A percentile compares a stretch with the other conserved stretches of the same genome.
These are phyloP conservation scores for Boletales sp. DNA, from an alignment of 768 basidiomycete genomes.

Conservation along the genomic window DNA sequence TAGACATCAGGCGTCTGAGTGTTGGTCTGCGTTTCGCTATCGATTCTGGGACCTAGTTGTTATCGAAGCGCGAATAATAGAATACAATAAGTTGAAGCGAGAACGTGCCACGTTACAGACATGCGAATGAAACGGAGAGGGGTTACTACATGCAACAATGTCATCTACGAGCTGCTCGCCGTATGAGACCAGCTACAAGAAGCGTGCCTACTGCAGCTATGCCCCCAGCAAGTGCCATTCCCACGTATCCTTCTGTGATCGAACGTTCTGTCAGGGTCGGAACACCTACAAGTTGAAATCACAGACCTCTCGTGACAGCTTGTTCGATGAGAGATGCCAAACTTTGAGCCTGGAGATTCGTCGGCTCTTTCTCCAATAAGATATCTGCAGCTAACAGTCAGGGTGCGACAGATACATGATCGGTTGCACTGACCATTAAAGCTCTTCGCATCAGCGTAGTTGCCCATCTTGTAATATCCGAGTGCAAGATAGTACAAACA, in stretches of 20 bases:
- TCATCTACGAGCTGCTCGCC: conserved; percentile 66
- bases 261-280: background rate
- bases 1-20: background rate
- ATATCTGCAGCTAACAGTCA: conserved; percentile 48
- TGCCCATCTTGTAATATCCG: conserved; percentile 95
- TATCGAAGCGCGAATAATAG: conserved; percentile 6
- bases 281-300: background rate
- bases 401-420: background rate
- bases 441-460: conserved; percentile 86
- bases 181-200: conserved; percentile 71
- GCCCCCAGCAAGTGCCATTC: conserved; percentile 93
- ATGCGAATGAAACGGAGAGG: conserved; percentile 5
- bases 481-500: conserved; percentile 96
- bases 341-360: conserved; percentile 90
- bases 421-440: conserved; percentile 73
- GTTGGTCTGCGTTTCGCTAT: background rate
- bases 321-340: conserved; percentile 82
- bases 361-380: conserved; percentile 86
- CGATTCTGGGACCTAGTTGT: conserved; percentile 10
- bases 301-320: conserved; percentile 74
- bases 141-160: conserved; percentile 12
- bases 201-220: conserved; percentile 81
- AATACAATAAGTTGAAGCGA: conserved; percentile 26
- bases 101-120: conserved; percentile 6
- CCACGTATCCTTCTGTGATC: conserved; percentile 89